Base-by-base conservation (phyloP, 495 filamentous ascomycete species). In the Barbatosphaeria neglecta region DNA sequence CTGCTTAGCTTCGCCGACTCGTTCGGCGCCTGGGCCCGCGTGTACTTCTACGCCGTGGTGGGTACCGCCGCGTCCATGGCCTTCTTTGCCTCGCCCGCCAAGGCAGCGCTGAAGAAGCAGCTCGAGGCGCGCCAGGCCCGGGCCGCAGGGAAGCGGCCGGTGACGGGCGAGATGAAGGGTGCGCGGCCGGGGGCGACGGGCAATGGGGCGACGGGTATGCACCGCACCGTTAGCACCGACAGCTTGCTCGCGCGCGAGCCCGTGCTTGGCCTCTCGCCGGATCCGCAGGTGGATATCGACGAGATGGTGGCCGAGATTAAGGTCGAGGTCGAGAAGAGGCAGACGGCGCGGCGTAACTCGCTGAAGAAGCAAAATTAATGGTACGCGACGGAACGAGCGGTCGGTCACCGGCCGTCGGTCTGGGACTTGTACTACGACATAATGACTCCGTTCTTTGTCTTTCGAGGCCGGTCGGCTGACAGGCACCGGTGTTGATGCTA, bases 1-100 rank as follows among this genome's bases (percentile, higher is more conserved):
- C 66, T 95, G 22, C 80, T 96, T 10, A 68, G 70, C 24, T 77
- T 96, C 51, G 59, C 62, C 17, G 69, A 74, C 41, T 86, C 82
- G 1, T 58, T 93, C 27, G 60, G 65, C 4, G 80, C 87, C 48
- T 98, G 92, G 92, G 57, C 74, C 0, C 77, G 84, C 24, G 82
- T 93, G n/a, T 90, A 95, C 64, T 95, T 86, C 70, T 97, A 94
- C 67, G 78, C 78, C 31, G 67, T 89, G 52, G 50, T 90, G 41
- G 78, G 78, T 40, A 83, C 79, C n/a, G 61, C 67, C 25, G 57
- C 63, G 3, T 76, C 79, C 22, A 72, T 88, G 46, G 79, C 65
- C 5, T 84, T 93, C 68, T 94, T 97, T 57, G 74, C 78, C 25
- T 87, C 85, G 1, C 87, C 90, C 0, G 85, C 75, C 2, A 90